These are phyloP conservation scores for Phaffia rhodozyma DNA, from an alignment of 1,284 basidiomycete species.

Conservation along the genomic window DNA sequence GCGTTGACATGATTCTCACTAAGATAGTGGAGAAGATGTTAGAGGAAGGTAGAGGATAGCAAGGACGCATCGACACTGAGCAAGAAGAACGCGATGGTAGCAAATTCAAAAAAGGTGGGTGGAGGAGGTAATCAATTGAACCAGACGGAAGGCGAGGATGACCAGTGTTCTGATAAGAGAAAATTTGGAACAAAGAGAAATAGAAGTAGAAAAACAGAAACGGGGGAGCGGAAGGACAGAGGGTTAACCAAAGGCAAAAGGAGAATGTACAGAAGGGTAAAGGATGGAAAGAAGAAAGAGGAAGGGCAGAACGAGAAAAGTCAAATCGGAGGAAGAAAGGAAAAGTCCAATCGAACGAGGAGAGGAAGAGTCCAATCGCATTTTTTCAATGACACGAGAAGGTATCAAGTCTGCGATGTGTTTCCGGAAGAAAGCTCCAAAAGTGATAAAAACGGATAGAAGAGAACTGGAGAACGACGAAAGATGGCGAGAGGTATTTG, in stretches of 20 bases:
- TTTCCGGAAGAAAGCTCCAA: no score
- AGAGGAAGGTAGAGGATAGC: not conserved
- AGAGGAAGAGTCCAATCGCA: no score
- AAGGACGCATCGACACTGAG: not conserved
- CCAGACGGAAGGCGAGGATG: not conserved
- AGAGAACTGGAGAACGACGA: not conserved
- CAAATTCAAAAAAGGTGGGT: not conserved
- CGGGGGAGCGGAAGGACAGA: no score
- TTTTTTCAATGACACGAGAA: no score
- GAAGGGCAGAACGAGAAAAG: no score
- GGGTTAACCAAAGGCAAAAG: no score
- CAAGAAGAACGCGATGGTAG: not conserved
- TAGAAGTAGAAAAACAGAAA: not conserved
- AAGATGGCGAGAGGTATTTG: not conserved
- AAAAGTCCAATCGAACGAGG: no score
- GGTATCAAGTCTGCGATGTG: no score
- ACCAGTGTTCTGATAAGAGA: not conserved
- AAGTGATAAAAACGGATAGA: not conserved
- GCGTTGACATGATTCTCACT: no score
- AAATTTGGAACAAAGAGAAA: not conserved
- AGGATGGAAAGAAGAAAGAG: no score
- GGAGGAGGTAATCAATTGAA: not conserved
- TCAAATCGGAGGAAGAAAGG: no score
- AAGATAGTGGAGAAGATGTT: not conserved
- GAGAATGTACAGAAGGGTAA: no score